These are phyloP conservation scores for Acacia pycnantha DNA, from an alignment of 331 rosid genomes.

Conservation along the genomic window DNA sequence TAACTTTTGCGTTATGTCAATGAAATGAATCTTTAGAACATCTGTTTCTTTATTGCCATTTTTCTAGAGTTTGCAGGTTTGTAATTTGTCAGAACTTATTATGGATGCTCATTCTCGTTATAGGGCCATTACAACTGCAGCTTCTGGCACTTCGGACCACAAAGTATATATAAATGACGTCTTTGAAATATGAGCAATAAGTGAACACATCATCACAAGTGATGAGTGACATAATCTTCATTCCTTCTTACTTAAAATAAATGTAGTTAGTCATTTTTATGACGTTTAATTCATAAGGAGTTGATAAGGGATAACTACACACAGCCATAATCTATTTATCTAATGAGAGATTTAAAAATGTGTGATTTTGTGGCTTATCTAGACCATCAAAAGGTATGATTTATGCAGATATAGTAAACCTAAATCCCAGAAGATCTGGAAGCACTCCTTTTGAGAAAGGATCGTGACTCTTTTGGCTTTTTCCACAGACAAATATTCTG, in stretches of 20 bases:
- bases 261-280: background rate
- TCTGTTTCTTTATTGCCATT: too few relatives aligned
- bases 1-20: too few relatives aligned
- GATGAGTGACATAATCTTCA: slow-evolving; percentile 17
- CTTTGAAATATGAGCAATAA: slow-evolving; percentile 28
- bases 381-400: slow-evolving; percentile 33
- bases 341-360: slow-evolving; percentile 1
- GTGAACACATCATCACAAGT: slow-evolving; percentile 24
- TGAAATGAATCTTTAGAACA: too few relatives aligned
- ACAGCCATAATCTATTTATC: slow-evolving; percentile 16
- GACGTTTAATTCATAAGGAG: slow-evolving; percentile 2
- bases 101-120: too few relatives aligned
- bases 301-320: slow-evolving; percentile 3
- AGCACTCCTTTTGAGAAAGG: background rate
- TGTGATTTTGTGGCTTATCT: slow-evolving; percentile 13
- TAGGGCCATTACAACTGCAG: too few relatives aligned
- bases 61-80: too few relatives aligned
- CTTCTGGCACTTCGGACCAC: too few relatives aligned
- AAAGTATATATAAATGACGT: slow-evolving; percentile 7
- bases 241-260: slow-evolving; percentile 19
- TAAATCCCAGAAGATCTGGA: slow-evolving; percentile 37
- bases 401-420: slow-evolving; percentile 31
- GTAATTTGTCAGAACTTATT: too few relatives aligned
- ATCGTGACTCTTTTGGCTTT: slow-evolving; percentile 3
- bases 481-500: slow-evolving; percentile 8